Conservation (phyloP, 2,329 filamentous ascomycete species). For the Fusarium sp. region DNA sequence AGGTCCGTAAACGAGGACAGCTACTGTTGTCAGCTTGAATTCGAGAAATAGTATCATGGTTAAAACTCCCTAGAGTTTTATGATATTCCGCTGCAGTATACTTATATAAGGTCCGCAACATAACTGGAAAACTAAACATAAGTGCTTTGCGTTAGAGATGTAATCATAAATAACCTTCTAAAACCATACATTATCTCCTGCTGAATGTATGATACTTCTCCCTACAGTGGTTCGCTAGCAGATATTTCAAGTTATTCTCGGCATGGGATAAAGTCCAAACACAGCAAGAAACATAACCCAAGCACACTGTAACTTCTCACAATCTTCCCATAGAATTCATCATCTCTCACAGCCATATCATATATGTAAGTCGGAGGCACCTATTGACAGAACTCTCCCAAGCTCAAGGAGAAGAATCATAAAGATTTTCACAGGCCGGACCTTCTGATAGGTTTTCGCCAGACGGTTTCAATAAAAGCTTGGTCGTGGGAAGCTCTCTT, state of each 20-base stretch:
- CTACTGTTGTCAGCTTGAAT: background rate
- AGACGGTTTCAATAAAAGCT: background rate
- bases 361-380: background rate
- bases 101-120: background rate
- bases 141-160: too few species aligned
- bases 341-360: background rate
- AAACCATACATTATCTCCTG: background rate
- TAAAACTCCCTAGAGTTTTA: too few species aligned
- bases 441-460: background rate
- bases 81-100: background rate
- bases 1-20: background rate
- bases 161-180: too few species aligned
- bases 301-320: too few species aligned
- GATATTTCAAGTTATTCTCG: too few species aligned
- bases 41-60: too few species aligned
- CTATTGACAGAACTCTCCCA: too few species aligned
- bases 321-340: background rate
- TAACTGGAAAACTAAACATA: rapidly evolving
- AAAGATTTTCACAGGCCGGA: too few species aligned
- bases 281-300: too few species aligned
- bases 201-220: too few species aligned
- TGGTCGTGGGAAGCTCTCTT: background rate
- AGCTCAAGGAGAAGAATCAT: too few species aligned
- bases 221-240: background rate
- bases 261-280: too few species aligned